Conservation (phyloP, 2,329 filamentous ascomycete genomes). For the Trichoderma gracile region DNA sequence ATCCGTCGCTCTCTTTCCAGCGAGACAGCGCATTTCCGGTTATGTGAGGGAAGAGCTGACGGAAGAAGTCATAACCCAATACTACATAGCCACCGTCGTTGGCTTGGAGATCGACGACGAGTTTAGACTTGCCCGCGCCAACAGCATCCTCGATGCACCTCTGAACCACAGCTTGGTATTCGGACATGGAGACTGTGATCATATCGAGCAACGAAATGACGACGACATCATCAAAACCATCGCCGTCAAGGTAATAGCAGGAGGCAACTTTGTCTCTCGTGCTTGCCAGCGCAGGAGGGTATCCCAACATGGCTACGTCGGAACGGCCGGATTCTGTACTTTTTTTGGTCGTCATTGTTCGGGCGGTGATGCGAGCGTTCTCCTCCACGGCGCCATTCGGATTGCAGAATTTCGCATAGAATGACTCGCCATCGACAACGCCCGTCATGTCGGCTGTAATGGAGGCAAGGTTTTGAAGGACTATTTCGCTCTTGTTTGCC, state of each 20-base stretch:
- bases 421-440: conserved; percentile 38
- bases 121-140: conserved; percentile 56
- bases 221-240: conserved; percentile 39
- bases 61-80: conserved; percentile 64
- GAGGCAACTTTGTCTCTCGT: conserved; percentile 28
- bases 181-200: conserved; percentile 31
- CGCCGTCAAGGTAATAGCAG: conserved; percentile 41
- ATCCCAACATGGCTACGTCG: conserved; percentile 23
- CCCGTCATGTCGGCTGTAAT: conserved; percentile 36
- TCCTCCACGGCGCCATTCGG: conserved; percentile 1
- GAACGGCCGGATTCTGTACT: too few relatives aligned
- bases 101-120: conserved; percentile 48
- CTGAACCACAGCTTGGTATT: conserved; percentile 41
- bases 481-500: conserved; percentile 39
- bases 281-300: conserved; percentile 38
- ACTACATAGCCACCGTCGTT: conserved; percentile 62
- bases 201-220: conserved; percentile 35
- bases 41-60: conserved; percentile 51
- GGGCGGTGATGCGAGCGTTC: too few relatives aligned
- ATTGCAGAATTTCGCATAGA: conserved; percentile 40
- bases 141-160: conserved; percentile 41
- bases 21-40: conserved; percentile 40
- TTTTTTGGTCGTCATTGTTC: too few relatives aligned
- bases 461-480: conserved; percentile 36
- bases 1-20: conserved; percentile 45